phyloP scores from a whole-genome alignment of 1,139 yeast genomes.

The Protomyces gravidus region DNA sequence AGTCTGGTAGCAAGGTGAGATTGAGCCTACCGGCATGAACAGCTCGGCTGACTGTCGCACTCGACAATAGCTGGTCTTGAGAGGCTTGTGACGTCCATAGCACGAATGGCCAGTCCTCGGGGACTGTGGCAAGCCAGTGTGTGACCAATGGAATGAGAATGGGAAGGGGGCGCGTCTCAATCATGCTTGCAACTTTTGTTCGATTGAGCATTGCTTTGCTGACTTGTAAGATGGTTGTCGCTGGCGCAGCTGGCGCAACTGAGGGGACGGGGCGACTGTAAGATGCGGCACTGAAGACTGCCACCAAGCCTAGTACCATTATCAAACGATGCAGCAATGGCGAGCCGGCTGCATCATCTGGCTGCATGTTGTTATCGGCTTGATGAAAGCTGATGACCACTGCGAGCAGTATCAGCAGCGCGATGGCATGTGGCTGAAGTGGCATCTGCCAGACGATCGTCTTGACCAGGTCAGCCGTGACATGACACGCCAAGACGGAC shows the following conservation, averaged over 20 bases:
- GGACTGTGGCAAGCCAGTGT: constrained; percentile 23
- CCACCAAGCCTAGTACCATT: background rate
- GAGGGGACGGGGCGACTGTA: background rate
- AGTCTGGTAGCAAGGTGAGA: constrained; percentile 9
- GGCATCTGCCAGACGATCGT: background rate
- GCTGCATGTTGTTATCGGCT: background rate
- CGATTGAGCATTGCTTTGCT: constrained; percentile 2
- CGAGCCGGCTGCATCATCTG: background rate
- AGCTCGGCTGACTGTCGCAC: background rate
- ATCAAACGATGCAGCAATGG: background rate
- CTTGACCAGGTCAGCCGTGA: background rate
- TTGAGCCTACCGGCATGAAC: constrained; percentile 9
- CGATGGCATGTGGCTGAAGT: background rate
- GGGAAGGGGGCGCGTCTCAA: constrained; percentile 25
- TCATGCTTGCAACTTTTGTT: constrained; percentile 24
- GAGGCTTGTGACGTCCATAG: constrained; percentile 5
- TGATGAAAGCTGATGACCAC: background rate
- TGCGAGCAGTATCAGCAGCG: background rate
- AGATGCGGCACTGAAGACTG: background rate
- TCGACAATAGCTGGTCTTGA: background rate
- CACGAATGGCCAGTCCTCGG: constrained; percentile 24
- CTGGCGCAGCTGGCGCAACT: background rate
- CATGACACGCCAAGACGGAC: background rate
- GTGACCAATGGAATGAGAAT: constrained; percentile 11
- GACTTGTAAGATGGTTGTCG: background rate